Base-by-base conservation (phyloP, 495 filamentous ascomycete species). In the Amniculicola lignicola region DNA sequence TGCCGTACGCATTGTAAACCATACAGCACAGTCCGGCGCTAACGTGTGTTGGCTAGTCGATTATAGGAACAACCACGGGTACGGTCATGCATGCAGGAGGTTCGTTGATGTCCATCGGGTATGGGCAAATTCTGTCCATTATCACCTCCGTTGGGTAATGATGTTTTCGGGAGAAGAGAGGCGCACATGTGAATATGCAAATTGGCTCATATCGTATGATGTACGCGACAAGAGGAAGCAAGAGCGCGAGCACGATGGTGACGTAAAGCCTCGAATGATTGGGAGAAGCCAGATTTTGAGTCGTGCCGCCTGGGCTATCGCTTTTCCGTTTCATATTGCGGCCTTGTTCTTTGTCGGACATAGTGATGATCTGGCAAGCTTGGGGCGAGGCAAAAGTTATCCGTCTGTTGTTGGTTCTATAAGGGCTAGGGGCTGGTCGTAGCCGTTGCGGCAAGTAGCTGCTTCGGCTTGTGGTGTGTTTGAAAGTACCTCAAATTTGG, bases 171-270 rank as follows among this genome's bases (percentile, higher is more conserved):
- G 36, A 39, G 36, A 39, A 39, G 36, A 39, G 36, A 39, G 36
- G 36, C 36, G 36, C 36, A 18, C 36, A 39, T 39, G 36, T 39
- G 40, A 43, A 43, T 43, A 43, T 43, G 40, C 40, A 43, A 3
- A 43, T 21, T 22, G 15, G 16, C 40, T 43, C 40, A 22, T 43
- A 43, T 43, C 16, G 40, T 21, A 43, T 43, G 40, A 43, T 43
- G 40, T 43, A 43, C 14, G 40, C 16, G 21, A 43, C 40, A 43
- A 43, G 21, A 22, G 25, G 40, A 43, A 43, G 19, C 40, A 43
- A 43, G 40, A 43, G 40, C 21, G n/a, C 21, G 19, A 43, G 19
- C 21, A 24, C 21, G 25, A 24, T 21, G n/a, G 40, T 24, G 40
- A 43, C 25, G 40, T 24, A 43, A 43, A 43, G 40, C 40, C 21